A percentile compares a stretch with the other conserved stretches of the same genome.
These are phyloP conservation scores for Edaphochlamys debaryana DNA, from an alignment of 139 green algal genomes.

Conservation along the genomic window DNA sequence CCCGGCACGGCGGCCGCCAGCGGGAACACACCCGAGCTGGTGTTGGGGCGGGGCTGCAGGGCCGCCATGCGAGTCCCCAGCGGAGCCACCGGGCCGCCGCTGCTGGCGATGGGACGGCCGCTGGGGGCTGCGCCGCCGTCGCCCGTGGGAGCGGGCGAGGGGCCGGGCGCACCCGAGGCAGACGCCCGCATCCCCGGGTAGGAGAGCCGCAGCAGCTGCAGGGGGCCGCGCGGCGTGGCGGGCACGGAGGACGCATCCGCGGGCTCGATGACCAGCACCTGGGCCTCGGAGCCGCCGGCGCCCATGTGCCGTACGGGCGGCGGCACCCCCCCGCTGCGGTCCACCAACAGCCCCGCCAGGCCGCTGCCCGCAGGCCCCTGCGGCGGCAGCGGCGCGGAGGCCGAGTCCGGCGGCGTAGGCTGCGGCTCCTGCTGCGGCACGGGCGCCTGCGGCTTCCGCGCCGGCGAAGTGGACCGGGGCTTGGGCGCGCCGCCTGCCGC, in stretches of 20 bases:
- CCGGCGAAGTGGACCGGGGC: no score
- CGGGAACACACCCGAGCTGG: neutral
- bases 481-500: neutral
- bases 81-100: neutral
- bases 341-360: no score
- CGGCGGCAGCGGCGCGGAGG: no score
- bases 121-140: neutral
- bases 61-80: neutral
- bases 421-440: neutral
- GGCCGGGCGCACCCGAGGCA: no score
- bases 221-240: neutral
- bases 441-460: no score
- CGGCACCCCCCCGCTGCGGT: no score
- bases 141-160: no score
- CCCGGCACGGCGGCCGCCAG: constrained; percentile 15
- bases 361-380: no score
- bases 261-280: constrained; percentile 29
- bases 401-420: no score
- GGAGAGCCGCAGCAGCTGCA: constrained; percentile 6
- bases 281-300: neutral
- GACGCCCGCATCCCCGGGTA: neutral
- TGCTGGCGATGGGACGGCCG: no score
- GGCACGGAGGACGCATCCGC: neutral
- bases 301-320: no score
- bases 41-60: constrained; percentile 11